phyloP scores from a whole-genome alignment of 345 rosid species.

The Eucalyptus caleyi region DNA sequence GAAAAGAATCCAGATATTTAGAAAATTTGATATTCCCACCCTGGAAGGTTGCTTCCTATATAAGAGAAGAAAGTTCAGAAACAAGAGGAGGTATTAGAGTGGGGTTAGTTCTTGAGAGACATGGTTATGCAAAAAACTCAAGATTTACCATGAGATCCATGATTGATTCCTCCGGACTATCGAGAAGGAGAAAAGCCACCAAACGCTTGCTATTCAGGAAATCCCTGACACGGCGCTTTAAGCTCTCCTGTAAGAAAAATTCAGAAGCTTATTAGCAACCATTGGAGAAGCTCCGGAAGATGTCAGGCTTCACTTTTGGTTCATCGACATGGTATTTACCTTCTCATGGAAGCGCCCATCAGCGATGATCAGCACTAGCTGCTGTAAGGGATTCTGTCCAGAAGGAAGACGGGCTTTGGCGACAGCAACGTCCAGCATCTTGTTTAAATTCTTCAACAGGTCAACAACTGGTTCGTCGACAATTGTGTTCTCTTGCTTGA shows the following conservation, averaged over 20 bases:
- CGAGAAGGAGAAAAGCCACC: slow-evolving; percentile 87
- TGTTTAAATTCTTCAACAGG: slow-evolving; percentile 50
- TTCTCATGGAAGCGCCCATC: slow-evolving; percentile 93
- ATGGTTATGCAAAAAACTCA: neutral
- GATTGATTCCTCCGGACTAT: slow-evolving; percentile 58
- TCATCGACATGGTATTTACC: slow-evolving; percentile 9
- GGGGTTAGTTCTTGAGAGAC: neutral
- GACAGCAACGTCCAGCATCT: slow-evolving; percentile 63
- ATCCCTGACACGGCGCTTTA: slow-evolving; percentile 68
- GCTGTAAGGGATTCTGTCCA: slow-evolving; percentile 95
- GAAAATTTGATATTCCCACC: slow-evolving; percentile 28
- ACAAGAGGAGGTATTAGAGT: no score
- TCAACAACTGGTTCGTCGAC: slow-evolving; percentile 73
- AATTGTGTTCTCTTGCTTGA: slow-evolving; percentile 80
- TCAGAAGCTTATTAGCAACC: neutral
- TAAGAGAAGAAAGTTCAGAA: neutral
- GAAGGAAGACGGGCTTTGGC: slow-evolving; percentile 61
- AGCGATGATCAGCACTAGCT: slow-evolving; percentile 83
- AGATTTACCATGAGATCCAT: slow-evolving; percentile 50
- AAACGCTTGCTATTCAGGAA: slow-evolving; percentile 64
- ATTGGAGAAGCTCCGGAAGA: neutral
- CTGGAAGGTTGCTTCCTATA: slow-evolving; percentile 40
- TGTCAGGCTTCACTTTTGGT: neutral
- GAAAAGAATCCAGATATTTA: slow-evolving; percentile 75
- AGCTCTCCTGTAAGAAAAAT: slow-evolving; percentile 27